These are phyloP conservation scores for Kwoniella europaea DNA, from an alignment of 768 basidiomycete genomes.

Conservation along the genomic window DNA sequence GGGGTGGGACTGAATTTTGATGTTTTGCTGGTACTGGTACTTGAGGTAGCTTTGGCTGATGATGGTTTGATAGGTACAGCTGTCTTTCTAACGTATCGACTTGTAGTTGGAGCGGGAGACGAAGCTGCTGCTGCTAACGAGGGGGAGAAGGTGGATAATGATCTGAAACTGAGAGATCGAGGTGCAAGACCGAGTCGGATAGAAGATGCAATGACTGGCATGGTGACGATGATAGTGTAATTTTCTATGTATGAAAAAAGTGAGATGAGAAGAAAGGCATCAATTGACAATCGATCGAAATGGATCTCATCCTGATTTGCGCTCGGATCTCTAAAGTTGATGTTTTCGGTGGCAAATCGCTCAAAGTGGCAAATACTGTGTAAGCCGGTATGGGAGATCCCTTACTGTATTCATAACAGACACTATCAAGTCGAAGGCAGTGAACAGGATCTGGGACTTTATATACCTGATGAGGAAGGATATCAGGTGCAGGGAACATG, in stretches of 20 bases:
- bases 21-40: conserved; percentile 15
- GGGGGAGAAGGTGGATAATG: conserved; percentile 71
- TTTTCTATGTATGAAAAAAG: not conserved
- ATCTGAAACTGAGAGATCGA: conserved; percentile 63
- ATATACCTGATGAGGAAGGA: not conserved
- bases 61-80: conserved; percentile 10
- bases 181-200: not conserved
- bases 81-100: conserved; percentile 25
- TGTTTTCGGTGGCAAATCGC: conserved; percentile 31
- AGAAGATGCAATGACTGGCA: conserved; percentile 3
- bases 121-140: conserved; percentile 62
- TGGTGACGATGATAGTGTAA: not conserved
- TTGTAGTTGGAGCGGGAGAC: conserved; percentile 74
- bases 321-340: conserved; percentile 71
- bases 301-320: not conserved
- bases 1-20: conserved; percentile 9
- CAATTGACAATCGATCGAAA: conserved; percentile 4
- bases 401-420: too few species aligned
- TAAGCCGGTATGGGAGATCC: too few species aligned
- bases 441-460: not conserved
- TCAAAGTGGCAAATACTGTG: conserved; percentile 3
- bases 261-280: not conserved
- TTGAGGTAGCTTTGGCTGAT: conserved; percentile 12
- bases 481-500: not conserved
- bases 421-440: not conserved